Percentiles rank a stretch among this genome's conserved stretches.
These are phyloP conservation scores for Malus hybrid DNA, from an alignment of 331 rosid species.

Conservation along the genomic window DNA sequence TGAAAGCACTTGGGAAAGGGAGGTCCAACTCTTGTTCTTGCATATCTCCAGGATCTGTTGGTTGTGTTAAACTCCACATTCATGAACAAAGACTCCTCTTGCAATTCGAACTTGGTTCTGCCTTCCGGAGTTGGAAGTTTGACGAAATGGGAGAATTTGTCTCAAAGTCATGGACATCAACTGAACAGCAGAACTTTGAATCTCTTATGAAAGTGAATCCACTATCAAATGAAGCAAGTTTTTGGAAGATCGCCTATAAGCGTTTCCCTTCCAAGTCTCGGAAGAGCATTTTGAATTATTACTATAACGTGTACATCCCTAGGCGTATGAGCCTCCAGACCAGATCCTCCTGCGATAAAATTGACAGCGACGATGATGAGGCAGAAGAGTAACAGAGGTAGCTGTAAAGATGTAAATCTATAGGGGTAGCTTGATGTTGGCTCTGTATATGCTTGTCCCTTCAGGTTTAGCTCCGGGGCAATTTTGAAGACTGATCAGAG, in stretches of 20 bases:
- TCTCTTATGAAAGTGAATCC: conserved; percentile 11
- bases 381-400: background rate
- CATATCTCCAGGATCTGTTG: conserved; percentile 15
- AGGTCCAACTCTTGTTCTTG: conserved; percentile 19
- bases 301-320: conserved; percentile 28
- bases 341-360: conserved; percentile 1
- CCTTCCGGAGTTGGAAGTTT: conserved; percentile 35
- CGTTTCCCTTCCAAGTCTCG: conserved; percentile 26
- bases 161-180: conserved; percentile 31
- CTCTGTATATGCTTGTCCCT: background rate
- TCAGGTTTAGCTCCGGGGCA: background rate
- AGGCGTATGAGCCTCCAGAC: conserved; percentile 21
- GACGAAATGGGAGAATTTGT: conserved; percentile 33
- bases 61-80: conserved; percentile 24
- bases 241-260: conserved; percentile 28
- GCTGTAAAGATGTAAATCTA: background rate
- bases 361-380: conserved; percentile 23
- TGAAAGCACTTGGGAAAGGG: conserved; percentile 22
- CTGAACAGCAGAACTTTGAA: conserved; percentile 23
- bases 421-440: background rate
- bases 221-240: background rate
- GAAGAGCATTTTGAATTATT: conserved; percentile 26
- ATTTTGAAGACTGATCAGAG: background rate
- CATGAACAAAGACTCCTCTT: conserved; percentile 19
- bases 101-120: conserved; percentile 19